phyloP scores from a whole-genome alignment of 176 grass and related monocot species.

The Paspalum notatum region DNA sequence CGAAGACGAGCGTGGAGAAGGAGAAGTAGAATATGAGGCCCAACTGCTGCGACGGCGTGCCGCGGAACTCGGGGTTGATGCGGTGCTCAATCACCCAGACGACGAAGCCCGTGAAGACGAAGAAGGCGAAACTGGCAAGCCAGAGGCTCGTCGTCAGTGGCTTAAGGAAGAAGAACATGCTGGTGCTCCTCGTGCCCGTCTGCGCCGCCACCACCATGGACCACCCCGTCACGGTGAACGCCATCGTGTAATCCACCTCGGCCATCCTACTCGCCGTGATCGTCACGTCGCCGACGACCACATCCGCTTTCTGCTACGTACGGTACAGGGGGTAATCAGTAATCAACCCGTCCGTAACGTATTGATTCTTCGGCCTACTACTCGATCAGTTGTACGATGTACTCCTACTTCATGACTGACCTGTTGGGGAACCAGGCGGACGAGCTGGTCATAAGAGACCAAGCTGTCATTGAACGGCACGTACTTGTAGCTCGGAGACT shows the following conservation, averaged over 20 bases:
- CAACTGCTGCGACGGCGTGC: constrained; percentile 65
- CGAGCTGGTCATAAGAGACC: constrained; percentile 49
- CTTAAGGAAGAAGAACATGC: constrained; percentile 84
- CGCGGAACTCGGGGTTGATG: constrained; percentile 69
- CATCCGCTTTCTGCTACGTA: constrained; percentile 58
- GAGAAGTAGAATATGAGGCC: constrained; percentile 86
- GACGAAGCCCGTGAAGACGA: constrained; percentile 86
- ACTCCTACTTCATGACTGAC: too few relatives aligned
- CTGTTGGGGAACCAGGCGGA: constrained; percentile 34
- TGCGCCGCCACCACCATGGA: constrained; percentile 68
- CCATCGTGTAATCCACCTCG: constrained; percentile 76
- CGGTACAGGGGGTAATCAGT: too few relatives aligned
- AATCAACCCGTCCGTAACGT: too few relatives aligned
- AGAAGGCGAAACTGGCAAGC: constrained; percentile 74
- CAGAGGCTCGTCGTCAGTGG: constrained; percentile 71
- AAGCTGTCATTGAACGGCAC: not conserved
- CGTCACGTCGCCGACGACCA: constrained; percentile 70
- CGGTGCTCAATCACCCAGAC: constrained; percentile 91
- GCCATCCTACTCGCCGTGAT: constrained; percentile 61
- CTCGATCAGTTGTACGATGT: too few relatives aligned
- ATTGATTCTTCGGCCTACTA: too few relatives aligned
- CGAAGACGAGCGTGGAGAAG: constrained; percentile 94
- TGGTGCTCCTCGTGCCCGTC: constrained; percentile 36
- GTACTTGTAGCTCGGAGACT: constrained; percentile 42
- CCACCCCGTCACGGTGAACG: constrained; percentile 85